Percentiles rank a stretch among this genome's conserved stretches.
These are phyloP conservation scores for Leucosporidium yakuticum DNA, from an alignment of 768 basidiomycete genomes.

Conservation along the genomic window DNA sequence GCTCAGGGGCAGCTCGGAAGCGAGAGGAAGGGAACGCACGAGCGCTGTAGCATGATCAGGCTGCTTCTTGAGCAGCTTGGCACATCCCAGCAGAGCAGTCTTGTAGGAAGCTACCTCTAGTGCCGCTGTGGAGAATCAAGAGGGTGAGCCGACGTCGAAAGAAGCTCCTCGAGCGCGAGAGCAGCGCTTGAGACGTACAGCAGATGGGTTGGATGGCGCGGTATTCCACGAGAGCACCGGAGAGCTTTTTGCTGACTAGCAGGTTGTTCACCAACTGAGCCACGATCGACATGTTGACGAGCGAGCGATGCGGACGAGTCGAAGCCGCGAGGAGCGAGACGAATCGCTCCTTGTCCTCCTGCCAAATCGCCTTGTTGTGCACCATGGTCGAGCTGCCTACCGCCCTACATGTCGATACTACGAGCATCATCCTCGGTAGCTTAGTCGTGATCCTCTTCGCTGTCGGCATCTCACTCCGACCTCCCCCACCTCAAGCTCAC, in stretches of 20 bases:
- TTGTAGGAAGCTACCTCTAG: constrained; percentile 23
- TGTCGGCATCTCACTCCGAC: constrained; percentile 1
- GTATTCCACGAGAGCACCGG: not conserved
- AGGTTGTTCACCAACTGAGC: not conserved
- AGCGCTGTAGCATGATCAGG: constrained; percentile 12
- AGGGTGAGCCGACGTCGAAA: not conserved
- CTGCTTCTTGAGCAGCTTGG: constrained; percentile 20
- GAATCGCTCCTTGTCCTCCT: no score
- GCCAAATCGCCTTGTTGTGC: no score
- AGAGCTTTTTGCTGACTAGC: not conserved
- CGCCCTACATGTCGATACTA: constrained; percentile 6
- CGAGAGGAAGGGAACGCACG: constrained; percentile 4
- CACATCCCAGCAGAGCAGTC: constrained; percentile 15
- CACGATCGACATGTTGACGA: no score
- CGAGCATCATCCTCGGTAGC: constrained; percentile 10
- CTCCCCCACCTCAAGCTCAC: constrained; percentile 27
- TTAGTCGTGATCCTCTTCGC: constrained; percentile 12
- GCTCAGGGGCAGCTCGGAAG: not conserved
- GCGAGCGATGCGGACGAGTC: no score
- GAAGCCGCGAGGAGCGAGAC: no score
- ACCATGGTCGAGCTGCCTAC: no score
- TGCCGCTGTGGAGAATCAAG: constrained; percentile 4
- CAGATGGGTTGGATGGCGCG: not conserved
- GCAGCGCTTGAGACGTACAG: not conserved
- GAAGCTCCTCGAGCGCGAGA: not conserved